Evolutionary conservation across 2,329 filamentous ascomycete genomes (phyloP).

Genomic region (Plectosphaerella sp.): DNA sequence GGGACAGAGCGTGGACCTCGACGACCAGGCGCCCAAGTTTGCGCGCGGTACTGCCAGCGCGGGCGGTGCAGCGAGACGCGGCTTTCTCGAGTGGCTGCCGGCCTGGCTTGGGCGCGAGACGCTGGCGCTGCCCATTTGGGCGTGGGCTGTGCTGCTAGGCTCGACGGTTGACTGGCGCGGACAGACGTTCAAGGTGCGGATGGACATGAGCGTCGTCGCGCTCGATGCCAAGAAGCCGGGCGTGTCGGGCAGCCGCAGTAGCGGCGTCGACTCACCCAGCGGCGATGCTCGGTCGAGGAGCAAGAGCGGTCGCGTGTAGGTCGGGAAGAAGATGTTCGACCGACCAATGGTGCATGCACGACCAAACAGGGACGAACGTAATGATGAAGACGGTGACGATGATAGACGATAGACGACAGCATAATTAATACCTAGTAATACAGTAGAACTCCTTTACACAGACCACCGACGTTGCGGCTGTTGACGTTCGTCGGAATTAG

Average conservation of each 20-base stretch:
- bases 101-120: constrained; percentile 84
- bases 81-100: constrained; percentile 66
- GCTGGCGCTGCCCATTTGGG: constrained; percentile 84
- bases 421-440: no score
- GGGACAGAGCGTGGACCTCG: constrained; percentile 63
- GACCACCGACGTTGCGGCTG: no score
- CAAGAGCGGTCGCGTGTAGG: not conserved
- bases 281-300: not conserved
- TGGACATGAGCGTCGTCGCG: constrained; percentile 74
- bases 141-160: constrained; percentile 84
- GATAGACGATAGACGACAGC: no score
- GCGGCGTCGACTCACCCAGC: not conserved
- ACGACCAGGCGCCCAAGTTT: constrained; percentile 71
- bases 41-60: constrained; percentile 42
- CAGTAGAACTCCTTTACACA: no score
- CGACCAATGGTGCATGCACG: no score
- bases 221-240: constrained; percentile 15
- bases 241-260: not conserved
- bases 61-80: constrained; percentile 41
- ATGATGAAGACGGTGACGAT: no score
- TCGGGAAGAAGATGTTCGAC: no score
- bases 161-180: constrained; percentile 85
- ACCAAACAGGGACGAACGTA: no score
- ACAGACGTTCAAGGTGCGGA: constrained; percentile 71
- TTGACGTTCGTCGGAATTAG: no score